A percentile compares a stretch with the other conserved stretches of the same genome.
These are phyloP conservation scores for Clarireedia homoeocarpa DNA, from an alignment of 2,329 filamentous ascomycete species.

Conservation along the genomic window DNA sequence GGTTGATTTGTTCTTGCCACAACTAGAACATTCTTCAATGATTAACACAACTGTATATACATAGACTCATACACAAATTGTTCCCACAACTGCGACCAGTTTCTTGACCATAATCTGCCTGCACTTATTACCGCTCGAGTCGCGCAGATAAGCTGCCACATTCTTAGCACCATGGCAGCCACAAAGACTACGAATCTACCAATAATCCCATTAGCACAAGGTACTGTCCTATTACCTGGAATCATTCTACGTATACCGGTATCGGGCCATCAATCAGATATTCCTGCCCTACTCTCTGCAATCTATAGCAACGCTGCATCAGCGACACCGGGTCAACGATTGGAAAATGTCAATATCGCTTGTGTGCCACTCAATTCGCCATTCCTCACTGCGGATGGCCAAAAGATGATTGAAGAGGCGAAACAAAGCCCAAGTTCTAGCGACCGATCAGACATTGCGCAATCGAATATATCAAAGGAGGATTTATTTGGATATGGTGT, in stretches of 20 bases:
- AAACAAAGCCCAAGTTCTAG: conserved; percentile 34
- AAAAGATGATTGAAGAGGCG: conserved; percentile 63
- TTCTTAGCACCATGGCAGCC: background rate
- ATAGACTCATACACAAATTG: background rate
- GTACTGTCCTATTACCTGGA: conserved; percentile 76
- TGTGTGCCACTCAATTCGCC: conserved; percentile 81
- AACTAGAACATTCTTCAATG: background rate
- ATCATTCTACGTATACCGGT: conserved; percentile 80
- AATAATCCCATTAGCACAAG: conserved; percentile 74
- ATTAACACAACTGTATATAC: background rate
- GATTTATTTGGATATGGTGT: conserved; percentile 82
- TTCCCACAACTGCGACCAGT: background rate
- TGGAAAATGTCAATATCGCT: conserved; percentile 67
- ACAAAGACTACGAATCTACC: conserved; percentile 43
- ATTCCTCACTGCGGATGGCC: conserved; percentile 64
- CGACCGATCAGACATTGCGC: conserved; percentile 40
- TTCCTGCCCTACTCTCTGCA: conserved; percentile 78
- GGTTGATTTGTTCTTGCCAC: background rate
- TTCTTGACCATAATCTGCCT: background rate
- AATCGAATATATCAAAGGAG: conserved; percentile 52
- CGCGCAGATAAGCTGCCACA: background rate
- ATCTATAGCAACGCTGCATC: conserved; percentile 71
- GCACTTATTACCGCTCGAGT: background rate
- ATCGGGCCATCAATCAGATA: conserved; percentile 70
- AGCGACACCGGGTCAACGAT: conserved; percentile 54